phyloP scores from a whole-genome alignment of 768 basidiomycete genomes.

The Amylocystis lapponica region DNA sequence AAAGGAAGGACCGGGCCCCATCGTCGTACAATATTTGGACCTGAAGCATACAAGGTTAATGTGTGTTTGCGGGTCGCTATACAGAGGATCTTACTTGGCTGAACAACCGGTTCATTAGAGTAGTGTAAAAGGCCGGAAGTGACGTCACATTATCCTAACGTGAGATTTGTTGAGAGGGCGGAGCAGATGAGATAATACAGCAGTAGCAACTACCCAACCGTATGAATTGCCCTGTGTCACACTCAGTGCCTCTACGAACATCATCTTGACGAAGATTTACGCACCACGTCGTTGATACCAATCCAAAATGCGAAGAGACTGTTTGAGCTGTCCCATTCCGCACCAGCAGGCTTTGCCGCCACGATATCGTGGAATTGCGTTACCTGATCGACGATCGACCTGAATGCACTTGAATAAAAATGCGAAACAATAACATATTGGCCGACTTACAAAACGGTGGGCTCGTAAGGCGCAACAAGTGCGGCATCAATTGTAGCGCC shows the following conservation, averaged over 20 bases:
- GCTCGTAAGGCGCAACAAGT: conserved; percentile 30
- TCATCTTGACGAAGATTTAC: conserved; percentile 4
- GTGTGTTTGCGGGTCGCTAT: background rate
- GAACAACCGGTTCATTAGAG: conserved; percentile 29
- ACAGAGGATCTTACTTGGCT: conserved; percentile 24
- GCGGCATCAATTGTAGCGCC: conserved; percentile 33
- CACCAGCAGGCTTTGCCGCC: conserved; percentile 26
- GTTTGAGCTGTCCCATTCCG: conserved; percentile 27
- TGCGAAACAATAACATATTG: background rate
- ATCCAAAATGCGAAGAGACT: conserved; percentile 33
- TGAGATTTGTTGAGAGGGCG: conserved; percentile 1
- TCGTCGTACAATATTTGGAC: conserved; percentile 41
- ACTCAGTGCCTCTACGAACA: background rate
- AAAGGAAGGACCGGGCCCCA: conserved; percentile 35
- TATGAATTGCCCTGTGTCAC: conserved; percentile 44
- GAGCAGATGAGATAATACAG: conserved; percentile 5
- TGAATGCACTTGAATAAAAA: background rate
- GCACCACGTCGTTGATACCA: conserved; percentile 33
- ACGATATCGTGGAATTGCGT: conserved; percentile 27
- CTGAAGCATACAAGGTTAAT: conserved; percentile 20
- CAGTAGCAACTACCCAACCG: conserved; percentile 33
- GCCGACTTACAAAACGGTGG: conserved; percentile 28
- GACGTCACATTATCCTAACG: conserved; percentile 30
- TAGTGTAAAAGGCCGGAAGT: conserved; percentile 27
- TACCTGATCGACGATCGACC: conserved; percentile 31